Evolutionary conservation across 305 asterid genomes (phyloP).

Genomic region (Ruellia speciosa): DNA sequence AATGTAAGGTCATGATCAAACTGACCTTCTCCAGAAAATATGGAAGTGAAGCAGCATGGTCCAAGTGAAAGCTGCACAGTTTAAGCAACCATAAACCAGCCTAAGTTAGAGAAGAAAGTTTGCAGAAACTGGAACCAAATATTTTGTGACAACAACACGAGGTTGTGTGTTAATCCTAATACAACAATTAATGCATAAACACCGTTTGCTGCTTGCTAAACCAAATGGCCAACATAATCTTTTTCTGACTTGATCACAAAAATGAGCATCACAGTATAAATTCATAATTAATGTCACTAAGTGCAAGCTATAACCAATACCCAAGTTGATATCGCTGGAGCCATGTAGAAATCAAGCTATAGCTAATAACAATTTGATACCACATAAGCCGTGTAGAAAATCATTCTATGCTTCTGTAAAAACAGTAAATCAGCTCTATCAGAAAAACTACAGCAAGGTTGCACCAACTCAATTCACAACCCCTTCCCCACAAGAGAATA

Average conservation of each 20-base stretch:
- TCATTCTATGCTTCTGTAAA: background rate
- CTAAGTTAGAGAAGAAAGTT: background rate
- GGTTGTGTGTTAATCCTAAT: background rate
- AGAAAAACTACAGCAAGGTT: background rate
- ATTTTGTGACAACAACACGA: background rate
- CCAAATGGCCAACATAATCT: too few relatives aligned
- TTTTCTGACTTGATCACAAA: too few relatives aligned
- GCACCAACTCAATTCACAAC: background rate
- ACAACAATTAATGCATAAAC: background rate
- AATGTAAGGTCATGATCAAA: conserved; percentile 23
- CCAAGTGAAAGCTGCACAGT: conserved; percentile 88
- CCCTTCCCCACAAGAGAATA: background rate
- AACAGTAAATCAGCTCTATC: background rate
- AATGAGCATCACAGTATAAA: too few relatives aligned
- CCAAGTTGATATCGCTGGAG: conserved; percentile 2
- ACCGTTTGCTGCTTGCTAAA: too few relatives aligned
- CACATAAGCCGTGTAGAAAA: background rate
- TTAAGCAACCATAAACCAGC: conserved; percentile 16
- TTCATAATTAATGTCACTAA: too few relatives aligned
- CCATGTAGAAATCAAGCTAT: conserved; percentile 2
- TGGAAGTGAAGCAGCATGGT: conserved; percentile 99
- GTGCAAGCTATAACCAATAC: conserved; percentile 1
- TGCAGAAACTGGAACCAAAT: conserved; percentile 16
- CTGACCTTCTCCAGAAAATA: conserved; percentile 89
- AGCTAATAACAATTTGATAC: background rate